phyloP scores from a whole-genome alignment of 2,329 filamentous ascomycete species.

The Hypoxylon sp. region DNA sequence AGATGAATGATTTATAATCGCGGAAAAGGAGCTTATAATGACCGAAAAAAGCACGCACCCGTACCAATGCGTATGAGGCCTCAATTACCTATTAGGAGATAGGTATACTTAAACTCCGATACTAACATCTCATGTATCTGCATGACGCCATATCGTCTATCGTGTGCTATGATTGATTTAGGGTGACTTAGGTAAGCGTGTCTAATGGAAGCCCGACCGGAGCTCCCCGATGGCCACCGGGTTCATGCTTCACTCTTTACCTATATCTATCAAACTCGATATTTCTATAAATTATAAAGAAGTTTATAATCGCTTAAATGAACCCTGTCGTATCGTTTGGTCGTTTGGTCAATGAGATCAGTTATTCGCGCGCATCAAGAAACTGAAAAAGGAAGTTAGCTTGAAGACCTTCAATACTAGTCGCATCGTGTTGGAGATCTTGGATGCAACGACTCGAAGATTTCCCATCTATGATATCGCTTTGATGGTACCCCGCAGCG shows the following conservation, averaged over 20 bases:
- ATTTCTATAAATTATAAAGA: background rate
- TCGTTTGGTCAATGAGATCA: background rate
- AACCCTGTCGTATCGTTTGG: background rate
- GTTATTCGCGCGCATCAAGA: background rate
- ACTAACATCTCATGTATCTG: background rate
- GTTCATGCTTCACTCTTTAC: background rate
- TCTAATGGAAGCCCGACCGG: background rate
- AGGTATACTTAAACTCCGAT: background rate
- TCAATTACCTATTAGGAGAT: too few relatives aligned
- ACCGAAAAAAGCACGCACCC: too few relatives aligned
- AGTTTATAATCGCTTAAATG: background rate
- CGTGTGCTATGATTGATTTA: background rate
- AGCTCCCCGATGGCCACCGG: constrained; percentile 12
- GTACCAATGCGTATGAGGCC: too few relatives aligned
- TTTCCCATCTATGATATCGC: constrained; percentile 26
- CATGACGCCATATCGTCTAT: background rate
- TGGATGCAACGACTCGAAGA: constrained; percentile 6
- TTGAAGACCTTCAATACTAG: constrained; percentile 3
- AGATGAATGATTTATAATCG: background rate
- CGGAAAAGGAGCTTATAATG: background rate
- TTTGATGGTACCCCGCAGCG: constrained; percentile 36
- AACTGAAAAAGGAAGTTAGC: constrained; percentile 12
- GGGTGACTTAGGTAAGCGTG: background rate
- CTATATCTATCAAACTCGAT: background rate
- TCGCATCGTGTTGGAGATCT: constrained; percentile 12